These are phyloP conservation scores for Poronia punctata DNA, from an alignment of 495 filamentous ascomycete genomes.

Conservation along the genomic window DNA sequence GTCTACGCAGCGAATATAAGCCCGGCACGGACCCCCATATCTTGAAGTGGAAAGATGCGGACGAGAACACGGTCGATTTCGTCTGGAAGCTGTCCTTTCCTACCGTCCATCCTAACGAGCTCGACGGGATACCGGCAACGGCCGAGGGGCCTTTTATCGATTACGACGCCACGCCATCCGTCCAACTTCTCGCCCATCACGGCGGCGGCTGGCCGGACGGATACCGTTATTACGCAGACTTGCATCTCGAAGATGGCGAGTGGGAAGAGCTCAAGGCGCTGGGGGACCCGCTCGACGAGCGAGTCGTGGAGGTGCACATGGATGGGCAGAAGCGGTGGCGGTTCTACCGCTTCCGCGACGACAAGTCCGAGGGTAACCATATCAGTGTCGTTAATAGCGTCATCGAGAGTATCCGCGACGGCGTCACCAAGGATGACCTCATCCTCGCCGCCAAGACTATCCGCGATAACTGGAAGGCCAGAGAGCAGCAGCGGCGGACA, in stretches of 20 bases:
- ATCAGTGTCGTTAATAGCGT: conserved; percentile 62
- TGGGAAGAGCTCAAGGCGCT: conserved; percentile 76
- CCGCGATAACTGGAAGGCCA: conserved; percentile 63
- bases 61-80: conserved; percentile 93
- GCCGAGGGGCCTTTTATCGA: conserved; percentile 50
- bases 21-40: conserved; percentile 88
- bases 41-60: conserved; percentile 91
- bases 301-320: conserved; percentile 82
- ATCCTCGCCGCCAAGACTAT: conserved; percentile 56
- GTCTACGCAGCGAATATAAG: conserved; percentile 73
- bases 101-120: conserved; percentile 57
- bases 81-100: conserved; percentile 72
- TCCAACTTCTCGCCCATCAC: conserved; percentile 34
- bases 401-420: conserved; percentile 73
- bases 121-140: conserved; percentile 51
- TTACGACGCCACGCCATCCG: conserved; percentile 48
- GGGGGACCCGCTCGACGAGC: conserved; percentile 64
- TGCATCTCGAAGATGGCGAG: conserved; percentile 65
- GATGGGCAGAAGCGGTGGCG: conserved; percentile 70
- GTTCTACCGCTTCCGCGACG: conserved; percentile 79
- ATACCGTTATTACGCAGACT: conserved; percentile 56
- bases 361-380: conserved; percentile 88
- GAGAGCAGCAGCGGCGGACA: conserved; percentile 22
- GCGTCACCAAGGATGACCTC: conserved; percentile 45
- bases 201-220: conserved; percentile 41